Evolutionary conservation across 768 basidiomycete species (phyloP).

Genomic region (Boletus sp.): DNA sequence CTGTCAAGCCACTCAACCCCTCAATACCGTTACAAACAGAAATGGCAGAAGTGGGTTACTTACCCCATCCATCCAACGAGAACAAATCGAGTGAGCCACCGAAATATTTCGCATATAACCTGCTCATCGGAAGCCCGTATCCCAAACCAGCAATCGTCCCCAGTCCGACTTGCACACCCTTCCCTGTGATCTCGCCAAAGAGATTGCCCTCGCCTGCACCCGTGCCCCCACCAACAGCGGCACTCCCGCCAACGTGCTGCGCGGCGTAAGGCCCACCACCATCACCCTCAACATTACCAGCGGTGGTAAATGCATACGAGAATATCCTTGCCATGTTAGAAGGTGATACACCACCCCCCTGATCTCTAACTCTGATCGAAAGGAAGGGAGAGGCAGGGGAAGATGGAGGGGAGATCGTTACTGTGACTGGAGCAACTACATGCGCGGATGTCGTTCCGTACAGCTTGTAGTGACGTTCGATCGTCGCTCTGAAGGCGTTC

Average conservation of each 20-base stretch:
- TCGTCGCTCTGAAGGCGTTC: constrained; percentile 87
- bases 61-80: constrained; percentile 83
- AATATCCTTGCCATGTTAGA: constrained; percentile 77
- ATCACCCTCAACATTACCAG: constrained; percentile 48
- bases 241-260: constrained; percentile 72
- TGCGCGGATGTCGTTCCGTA: constrained; percentile 34
- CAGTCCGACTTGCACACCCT: constrained; percentile 74
- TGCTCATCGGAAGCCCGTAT: constrained; percentile 83
- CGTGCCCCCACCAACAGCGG: constrained; percentile 49
- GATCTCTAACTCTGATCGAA: constrained; percentile 78
- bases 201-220: constrained; percentile 49
- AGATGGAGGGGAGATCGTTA: constrained; percentile 67
- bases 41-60: constrained; percentile 17
- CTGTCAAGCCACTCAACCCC: constrained; percentile 19
- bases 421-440: constrained; percentile 57
- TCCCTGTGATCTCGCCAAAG: constrained; percentile 76
- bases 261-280: constrained; percentile 77
- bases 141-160: constrained; percentile 91
- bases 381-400: constrained; percentile 46
- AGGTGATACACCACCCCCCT: constrained; percentile 81
- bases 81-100: constrained; percentile 82
- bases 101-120: constrained; percentile 78
- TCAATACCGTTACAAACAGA: not conserved
- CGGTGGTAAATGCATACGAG: constrained; percentile 91
- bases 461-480: constrained; percentile 63